A percentile compares a stretch with the other conserved stretches of the same genome.
phyloP scores from a whole-genome alignment of 768 basidiomycete genomes.

The Termitomyces sp. region DNA sequence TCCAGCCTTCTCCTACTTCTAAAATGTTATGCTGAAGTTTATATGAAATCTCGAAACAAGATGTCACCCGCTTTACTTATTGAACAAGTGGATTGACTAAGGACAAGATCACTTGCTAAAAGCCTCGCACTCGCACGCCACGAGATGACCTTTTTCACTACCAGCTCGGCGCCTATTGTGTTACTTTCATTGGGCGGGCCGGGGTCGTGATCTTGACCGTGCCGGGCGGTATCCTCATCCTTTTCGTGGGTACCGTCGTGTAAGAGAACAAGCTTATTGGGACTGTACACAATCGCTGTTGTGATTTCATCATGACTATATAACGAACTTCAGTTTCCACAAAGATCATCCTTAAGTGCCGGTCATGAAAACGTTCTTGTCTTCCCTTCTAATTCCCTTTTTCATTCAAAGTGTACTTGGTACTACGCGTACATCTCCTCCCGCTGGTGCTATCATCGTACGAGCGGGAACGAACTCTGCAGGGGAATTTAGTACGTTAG shows the following conservation, averaged over 20 bases:
- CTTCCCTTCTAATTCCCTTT: background rate
- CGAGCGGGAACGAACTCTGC: slow-evolving; percentile 32
- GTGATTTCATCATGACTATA: background rate
- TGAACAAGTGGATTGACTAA: background rate
- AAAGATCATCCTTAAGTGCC: background rate
- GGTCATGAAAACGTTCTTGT: background rate
- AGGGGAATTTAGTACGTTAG: slow-evolving; percentile 34
- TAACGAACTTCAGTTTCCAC: background rate
- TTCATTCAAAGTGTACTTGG: slow-evolving; percentile 11
- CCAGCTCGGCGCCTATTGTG: background rate
- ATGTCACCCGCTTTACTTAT: background rate
- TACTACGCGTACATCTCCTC: slow-evolving; percentile 35
- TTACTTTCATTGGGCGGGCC: background rate
- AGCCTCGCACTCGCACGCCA: background rate
- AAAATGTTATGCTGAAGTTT: background rate
- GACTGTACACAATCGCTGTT: background rate
- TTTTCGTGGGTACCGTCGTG: background rate
- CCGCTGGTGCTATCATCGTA: slow-evolving; percentile 37
- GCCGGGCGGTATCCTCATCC: background rate
- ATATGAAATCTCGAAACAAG: background rate
- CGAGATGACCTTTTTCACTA: background rate
- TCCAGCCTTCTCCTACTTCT: background rate
- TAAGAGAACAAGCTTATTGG: background rate
- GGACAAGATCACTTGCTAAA: background rate
- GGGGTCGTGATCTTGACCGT: background rate